These are phyloP conservation scores for Fomitiporia mediterranea DNA, from an alignment of 1,284 basidiomycete genomes.

Conservation along the genomic window DNA sequence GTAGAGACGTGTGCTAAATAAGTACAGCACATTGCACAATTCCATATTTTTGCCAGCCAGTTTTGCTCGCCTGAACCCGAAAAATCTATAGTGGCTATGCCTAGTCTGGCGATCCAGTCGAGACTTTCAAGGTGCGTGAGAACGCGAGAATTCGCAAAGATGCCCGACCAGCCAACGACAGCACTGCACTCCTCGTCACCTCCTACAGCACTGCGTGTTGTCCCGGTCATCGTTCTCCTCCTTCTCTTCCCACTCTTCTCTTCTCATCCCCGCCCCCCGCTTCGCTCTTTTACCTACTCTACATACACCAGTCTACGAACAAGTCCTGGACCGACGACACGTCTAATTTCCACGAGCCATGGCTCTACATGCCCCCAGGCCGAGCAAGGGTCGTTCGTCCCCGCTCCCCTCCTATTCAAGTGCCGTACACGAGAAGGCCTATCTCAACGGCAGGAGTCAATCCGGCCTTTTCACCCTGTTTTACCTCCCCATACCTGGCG, in stretches of 20 bases:
- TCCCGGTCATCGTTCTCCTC: not conserved
- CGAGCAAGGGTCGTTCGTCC: slow-evolving; percentile 38
- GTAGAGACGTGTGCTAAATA: no score
- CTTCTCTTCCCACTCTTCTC: not conserved
- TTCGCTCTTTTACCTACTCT: slow-evolving; percentile 33
- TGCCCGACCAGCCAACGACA: no score
- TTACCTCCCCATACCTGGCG: slow-evolving; percentile 55
- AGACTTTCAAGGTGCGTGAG: no score
- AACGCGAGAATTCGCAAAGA: not conserved
- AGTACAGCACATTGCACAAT: no score
- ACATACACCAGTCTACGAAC: not conserved
- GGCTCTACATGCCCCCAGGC: slow-evolving; percentile 26
- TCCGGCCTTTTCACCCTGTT: slow-evolving; percentile 56
- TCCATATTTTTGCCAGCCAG: no score
- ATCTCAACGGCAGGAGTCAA: slow-evolving; percentile 35
- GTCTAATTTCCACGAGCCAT: slow-evolving; percentile 39
- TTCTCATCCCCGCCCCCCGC: slow-evolving; percentile 1
- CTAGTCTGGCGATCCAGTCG: no score
- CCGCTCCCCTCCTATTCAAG: slow-evolving; percentile 57
- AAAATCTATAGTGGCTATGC: no score
- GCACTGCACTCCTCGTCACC: not conserved
- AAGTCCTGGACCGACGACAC: not conserved
- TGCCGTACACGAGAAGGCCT: slow-evolving; percentile 63
- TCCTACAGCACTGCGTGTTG: not conserved
- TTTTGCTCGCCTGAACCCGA: no score